phyloP scores from a whole-genome alignment of 495 filamentous ascomycete genomes.

The Penicillium turbatum region DNA sequence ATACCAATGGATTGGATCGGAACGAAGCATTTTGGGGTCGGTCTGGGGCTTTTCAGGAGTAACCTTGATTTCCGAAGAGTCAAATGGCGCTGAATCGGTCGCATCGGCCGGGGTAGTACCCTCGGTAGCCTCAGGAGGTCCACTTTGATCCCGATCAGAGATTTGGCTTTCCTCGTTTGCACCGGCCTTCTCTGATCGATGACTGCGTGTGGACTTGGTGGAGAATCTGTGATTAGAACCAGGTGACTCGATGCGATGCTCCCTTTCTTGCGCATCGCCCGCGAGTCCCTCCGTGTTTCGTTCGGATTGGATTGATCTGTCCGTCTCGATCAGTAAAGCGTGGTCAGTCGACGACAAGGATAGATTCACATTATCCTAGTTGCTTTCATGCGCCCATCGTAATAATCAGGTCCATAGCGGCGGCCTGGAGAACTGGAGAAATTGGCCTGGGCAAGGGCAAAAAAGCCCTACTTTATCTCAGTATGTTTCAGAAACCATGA shows the following conservation, averaged over 20 bases:
- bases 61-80: background rate
- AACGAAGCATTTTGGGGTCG: constrained; percentile 25
- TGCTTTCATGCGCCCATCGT: constrained; percentile 70
- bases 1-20: constrained; percentile 66
- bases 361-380: constrained; percentile 37
- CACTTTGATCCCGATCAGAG: constrained; percentile 1
- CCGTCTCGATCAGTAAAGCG: background rate
- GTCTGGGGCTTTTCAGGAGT: constrained; percentile 8
- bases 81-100: background rate
- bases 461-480: constrained; percentile 40
- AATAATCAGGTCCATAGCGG: constrained; percentile 63
- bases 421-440: constrained; percentile 60
- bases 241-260: background rate
- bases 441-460: constrained; percentile 65
- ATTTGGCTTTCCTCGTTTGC: constrained; percentile 6
- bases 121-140: background rate
- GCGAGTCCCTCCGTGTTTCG: background rate
- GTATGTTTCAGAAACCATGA: constrained; percentile 7
- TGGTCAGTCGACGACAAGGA: constrained; percentile 1
- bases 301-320: constrained; percentile 23
- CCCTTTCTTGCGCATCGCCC: background rate
- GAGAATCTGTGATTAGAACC: constrained; percentile 14
- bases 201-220: constrained; percentile 4
- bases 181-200: constrained; percentile 7
- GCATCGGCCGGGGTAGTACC: background rate